These are phyloP conservation scores for Fusarium sublunatum DNA, from an alignment of 2,329 filamentous ascomycete species.

Conservation along the genomic window DNA sequence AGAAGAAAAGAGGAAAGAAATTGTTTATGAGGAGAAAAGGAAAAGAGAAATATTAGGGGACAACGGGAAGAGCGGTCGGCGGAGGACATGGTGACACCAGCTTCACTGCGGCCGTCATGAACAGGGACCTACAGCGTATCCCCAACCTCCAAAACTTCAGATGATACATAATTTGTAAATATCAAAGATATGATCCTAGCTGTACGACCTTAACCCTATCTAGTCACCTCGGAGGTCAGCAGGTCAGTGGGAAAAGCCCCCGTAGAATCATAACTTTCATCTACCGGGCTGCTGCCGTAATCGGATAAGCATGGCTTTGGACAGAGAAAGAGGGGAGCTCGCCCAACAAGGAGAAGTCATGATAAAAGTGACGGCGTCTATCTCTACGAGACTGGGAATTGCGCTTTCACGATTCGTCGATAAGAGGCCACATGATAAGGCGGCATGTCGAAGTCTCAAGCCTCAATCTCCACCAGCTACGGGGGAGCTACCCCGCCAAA, in stretches of 20 bases:
- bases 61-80: slow-evolving; percentile 38
- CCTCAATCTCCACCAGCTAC: slow-evolving; percentile 38
- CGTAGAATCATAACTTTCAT: slow-evolving; percentile 38
- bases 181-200: slow-evolving; percentile 18
- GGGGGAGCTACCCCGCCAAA: slow-evolving; percentile 46
- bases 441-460: slow-evolving; percentile 35
- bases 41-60: slow-evolving; percentile 25
- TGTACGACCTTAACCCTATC: slow-evolving; percentile 29
- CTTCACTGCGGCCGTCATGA: slow-evolving; percentile 24
- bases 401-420: slow-evolving; percentile 38
- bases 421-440: slow-evolving; percentile 45
- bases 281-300: slow-evolving; percentile 37
- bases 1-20: slow-evolving; percentile 9
- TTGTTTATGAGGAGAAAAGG: slow-evolving; percentile 5
- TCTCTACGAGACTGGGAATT: slow-evolving; percentile 25
- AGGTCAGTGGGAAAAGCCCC: slow-evolving; percentile 29
- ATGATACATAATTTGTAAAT: slow-evolving; percentile 38
- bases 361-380: slow-evolving; percentile 31
- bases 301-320: slow-evolving; percentile 20
- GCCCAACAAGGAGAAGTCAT: slow-evolving; percentile 40
- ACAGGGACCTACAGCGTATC: slow-evolving; percentile 28
- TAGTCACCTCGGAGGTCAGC: slow-evolving; percentile 32
- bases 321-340: slow-evolving; percentile 30
- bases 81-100: slow-evolving; percentile 34
- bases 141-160: slow-evolving; percentile 27